These are phyloP conservation scores for Pichia sp. DNA, from an alignment of 1,139 yeast species.

Conservation along the genomic window DNA sequence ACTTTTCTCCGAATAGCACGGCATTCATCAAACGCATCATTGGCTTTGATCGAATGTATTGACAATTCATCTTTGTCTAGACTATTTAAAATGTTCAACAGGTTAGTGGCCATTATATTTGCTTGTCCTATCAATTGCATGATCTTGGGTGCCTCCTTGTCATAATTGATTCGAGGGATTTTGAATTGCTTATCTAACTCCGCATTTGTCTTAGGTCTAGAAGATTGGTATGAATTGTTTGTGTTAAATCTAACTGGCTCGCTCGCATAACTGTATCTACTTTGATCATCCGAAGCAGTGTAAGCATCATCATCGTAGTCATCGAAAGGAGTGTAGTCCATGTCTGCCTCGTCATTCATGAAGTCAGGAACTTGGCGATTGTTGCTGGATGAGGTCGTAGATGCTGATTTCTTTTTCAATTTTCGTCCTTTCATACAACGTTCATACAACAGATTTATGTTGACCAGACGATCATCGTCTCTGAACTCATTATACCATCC, in stretches of 20 bases:
- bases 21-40: conserved; percentile 66
- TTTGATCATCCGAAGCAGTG: neutral
- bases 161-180: conserved; percentile 67
- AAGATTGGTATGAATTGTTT: neutral
- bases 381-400: conserved; percentile 1
- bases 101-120: conserved; percentile 67
- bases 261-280: neutral
- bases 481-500: conserved; percentile 62
- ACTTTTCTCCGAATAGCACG: conserved; percentile 73
- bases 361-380: conserved; percentile 36
- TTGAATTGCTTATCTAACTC: conserved; percentile 55
- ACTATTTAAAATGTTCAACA: conserved; percentile 60
- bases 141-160: conserved; percentile 71
- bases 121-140: conserved; percentile 69
- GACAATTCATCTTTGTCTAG: conserved; percentile 52
- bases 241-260: neutral
- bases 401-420: conserved; percentile 13
- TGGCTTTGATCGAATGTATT: conserved; percentile 56
- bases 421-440: conserved; percentile 27
- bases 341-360: conserved; percentile 47
- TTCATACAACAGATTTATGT: conserved; percentile 47
- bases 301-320: conserved; percentile 11
- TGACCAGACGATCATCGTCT: conserved; percentile 48
- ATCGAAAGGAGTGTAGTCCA: conserved; percentile 32
- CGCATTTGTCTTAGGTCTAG: conserved; percentile 27